Evolutionary conservation across 805 yeast species (phyloP).

Genomic region (Candida anglica): DNA sequence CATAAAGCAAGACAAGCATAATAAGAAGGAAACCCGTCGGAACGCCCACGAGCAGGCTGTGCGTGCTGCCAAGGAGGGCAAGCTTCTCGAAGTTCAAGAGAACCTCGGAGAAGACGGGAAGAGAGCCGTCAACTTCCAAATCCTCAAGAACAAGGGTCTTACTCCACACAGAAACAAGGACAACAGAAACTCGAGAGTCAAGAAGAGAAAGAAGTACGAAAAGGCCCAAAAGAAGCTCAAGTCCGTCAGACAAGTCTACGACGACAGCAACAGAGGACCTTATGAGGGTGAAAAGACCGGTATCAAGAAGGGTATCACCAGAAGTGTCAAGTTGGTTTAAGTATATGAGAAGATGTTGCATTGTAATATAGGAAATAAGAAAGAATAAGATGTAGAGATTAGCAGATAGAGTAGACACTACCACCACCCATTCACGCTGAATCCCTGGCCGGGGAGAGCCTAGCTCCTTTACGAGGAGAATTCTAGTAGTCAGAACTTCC

Average conservation of each 20-base stretch:
- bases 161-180: constrained; percentile 93
- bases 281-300: constrained; percentile 96
- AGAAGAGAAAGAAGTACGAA: constrained; percentile 96
- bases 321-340: constrained; percentile 72
- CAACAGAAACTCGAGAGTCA: constrained; percentile 91
- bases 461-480: too few relatives aligned
- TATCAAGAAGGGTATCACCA: constrained; percentile 90
- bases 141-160: constrained; percentile 92
- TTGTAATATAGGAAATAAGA: not conserved
- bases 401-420: too few relatives aligned
- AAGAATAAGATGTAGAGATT: not conserved
- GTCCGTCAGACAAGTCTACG: constrained; percentile 86
- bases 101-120: constrained; percentile 76
- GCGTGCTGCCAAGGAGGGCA: constrained; percentile 81
- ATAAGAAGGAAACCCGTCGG: constrained; percentile 51
- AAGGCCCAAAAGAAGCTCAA: constrained; percentile 90
- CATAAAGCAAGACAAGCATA: constrained; percentile 44
- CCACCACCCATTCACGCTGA: too few relatives aligned
- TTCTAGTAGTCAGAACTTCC: too few relatives aligned
- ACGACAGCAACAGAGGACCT: constrained; percentile 61
- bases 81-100: constrained; percentile 66
- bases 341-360: not conserved
- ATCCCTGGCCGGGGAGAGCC: too few relatives aligned
- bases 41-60: constrained; percentile 68
- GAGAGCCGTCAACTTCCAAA: constrained; percentile 93